A percentile compares a stretch with the other conserved stretches of the same genome.
phyloP scores from a whole-genome alignment of 176 grass and related monocot genomes.

The Cenchrus fungigraminus region DNA sequence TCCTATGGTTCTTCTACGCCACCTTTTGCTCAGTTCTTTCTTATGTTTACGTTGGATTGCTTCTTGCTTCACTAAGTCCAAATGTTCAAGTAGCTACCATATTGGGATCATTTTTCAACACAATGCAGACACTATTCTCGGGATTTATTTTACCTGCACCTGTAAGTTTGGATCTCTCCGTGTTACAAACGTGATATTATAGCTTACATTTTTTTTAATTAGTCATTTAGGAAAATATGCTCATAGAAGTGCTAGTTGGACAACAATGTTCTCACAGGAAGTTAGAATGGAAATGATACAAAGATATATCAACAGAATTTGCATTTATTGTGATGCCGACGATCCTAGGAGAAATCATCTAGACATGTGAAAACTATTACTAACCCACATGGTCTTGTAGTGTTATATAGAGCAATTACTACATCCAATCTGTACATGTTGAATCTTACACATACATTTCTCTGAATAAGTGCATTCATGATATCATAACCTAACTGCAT shows the following conservation, averaged over 20 bases:
- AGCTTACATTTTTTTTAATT: background rate
- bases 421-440: background rate
- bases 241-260: background rate
- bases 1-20: conserved; percentile 59
- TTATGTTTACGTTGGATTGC: conserved; percentile 55
- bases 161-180: conserved; percentile 38
- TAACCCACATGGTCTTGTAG: background rate
- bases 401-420: background rate
- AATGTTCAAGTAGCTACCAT: conserved; percentile 55
- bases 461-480: background rate
- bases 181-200: background rate
- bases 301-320: background rate
- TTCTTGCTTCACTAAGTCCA: conserved; percentile 53
- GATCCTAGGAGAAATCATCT: background rate
- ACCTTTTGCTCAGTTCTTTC: conserved; percentile 59
- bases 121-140: conserved; percentile 54
- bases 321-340: background rate
- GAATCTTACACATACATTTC: background rate
- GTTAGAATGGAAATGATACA: background rate
- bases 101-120: conserved; percentile 55
- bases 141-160: conserved; percentile 59
- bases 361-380: background rate
- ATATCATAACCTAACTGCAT: background rate
- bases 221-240: background rate
- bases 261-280: background rate